Base-by-base conservation (phyloP, 2,329 filamentous ascomycete species). In the Colletotrichum sp. region DNA sequence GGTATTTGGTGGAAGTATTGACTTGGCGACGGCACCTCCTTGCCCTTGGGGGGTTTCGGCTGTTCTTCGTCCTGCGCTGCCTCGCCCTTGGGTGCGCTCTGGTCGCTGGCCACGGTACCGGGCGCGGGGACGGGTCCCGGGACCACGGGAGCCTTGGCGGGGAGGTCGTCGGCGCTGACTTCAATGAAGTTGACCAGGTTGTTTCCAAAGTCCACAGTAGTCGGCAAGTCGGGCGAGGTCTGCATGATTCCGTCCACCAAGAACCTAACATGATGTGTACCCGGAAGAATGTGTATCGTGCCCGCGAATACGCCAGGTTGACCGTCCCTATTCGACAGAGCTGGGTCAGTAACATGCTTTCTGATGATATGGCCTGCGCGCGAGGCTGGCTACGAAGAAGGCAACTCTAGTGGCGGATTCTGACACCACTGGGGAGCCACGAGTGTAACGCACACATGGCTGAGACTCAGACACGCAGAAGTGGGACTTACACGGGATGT, bases 131-230 rank as follows among this genome's bases (percentile, higher is more conserved):
- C 49, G 19, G 85, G 81, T 57, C 84, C 80, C 16, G 81, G 80
- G 19, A 84, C 82, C 61, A 82, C 83, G 7, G 82, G 79, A 27
- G 83, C 79, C 39, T 80, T 79, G 29, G 79, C 80, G 13, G 88
- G 88, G 34, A 93, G 85, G 81, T 96, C 94, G 72, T 96, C 93
- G 44, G 95, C 92, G 80, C 91, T 95, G 77, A 99, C 95, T 87
- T 99, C 97, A 82, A 99, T 95, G 84, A 99, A 99, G 86, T 99
- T 99, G 85, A 99, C 96, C 22, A 99, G 89, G 83, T 98, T 98
- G 87, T 99, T 99, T 78, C 96, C 98, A 84, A 98, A 98, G 84
- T 99, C 97, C 75, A 99, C 97, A 3, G 97, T 98, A 0, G 97
- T 99, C 16, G 97, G 96, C 71, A 98, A 89, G 78, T 94, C 92